These are phyloP conservation scores for Selenicereus undatus DNA, from an alignment of 148 eudicot species.

Conservation along the genomic window DNA sequence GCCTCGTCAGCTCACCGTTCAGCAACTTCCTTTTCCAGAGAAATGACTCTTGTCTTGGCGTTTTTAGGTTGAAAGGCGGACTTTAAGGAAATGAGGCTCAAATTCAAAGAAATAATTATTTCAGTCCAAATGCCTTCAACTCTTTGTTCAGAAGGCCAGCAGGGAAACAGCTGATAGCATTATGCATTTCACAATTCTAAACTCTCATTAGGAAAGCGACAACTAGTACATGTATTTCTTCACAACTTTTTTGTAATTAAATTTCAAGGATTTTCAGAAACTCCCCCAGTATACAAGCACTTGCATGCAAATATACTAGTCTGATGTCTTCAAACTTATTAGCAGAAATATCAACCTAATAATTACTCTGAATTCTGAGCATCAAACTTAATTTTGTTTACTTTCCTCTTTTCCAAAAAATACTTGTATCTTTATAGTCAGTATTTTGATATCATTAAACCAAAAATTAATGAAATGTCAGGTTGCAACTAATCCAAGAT, in stretches of 20 bases:
- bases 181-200: not conserved
- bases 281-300: not conserved
- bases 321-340: not conserved
- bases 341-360: not conserved
- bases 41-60: too few relatives aligned
- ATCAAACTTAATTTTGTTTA: too few relatives aligned
- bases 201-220: not conserved
- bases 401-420: too few relatives aligned
- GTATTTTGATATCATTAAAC: too few relatives aligned
- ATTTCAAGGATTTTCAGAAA: not conserved
- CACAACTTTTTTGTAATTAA: too few relatives aligned
- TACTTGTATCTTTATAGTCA: too few relatives aligned
- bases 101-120: not conserved
- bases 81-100: too few relatives aligned
- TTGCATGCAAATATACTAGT: constrained; percentile 5
- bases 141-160: not conserved
- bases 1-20: constrained; percentile 2
- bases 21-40: too few relatives aligned
- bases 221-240: too few relatives aligned
- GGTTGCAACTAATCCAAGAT: too few relatives aligned
- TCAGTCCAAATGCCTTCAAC: constrained; percentile 6
- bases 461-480: too few relatives aligned
- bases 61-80: too few relatives aligned
- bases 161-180: constrained; percentile 1
- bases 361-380: not conserved